These are phyloP conservation scores for Cadophora sp. DNA, from an alignment of 2,329 filamentous ascomycete genomes.

Conservation along the genomic window DNA sequence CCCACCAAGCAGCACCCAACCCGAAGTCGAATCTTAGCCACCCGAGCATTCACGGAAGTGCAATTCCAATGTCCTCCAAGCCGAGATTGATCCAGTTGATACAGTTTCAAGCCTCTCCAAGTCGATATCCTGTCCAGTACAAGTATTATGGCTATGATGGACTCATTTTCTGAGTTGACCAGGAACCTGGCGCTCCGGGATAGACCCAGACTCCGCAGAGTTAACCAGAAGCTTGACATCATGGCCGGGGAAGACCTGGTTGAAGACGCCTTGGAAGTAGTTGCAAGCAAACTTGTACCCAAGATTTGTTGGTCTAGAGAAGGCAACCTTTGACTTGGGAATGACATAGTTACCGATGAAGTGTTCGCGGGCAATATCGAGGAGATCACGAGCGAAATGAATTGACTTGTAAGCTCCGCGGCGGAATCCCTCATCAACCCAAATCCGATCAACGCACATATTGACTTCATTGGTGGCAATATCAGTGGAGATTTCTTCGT, in stretches of 20 bases:
- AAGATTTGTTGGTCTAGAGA: slow-evolving; percentile 3
- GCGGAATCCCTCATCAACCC: slow-evolving; percentile 64
- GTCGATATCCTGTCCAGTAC: neutral
- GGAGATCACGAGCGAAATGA: slow-evolving; percentile 59
- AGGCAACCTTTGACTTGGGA: neutral
- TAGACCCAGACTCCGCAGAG: neutral
- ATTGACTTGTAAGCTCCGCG: slow-evolving; percentile 64
- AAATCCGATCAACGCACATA: slow-evolving; percentile 70
- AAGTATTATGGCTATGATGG: neutral
- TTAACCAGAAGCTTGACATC: neutral
- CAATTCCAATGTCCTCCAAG: neutral
- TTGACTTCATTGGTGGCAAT: slow-evolving; percentile 47
- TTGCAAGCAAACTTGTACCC: slow-evolving; percentile 8
- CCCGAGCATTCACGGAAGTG: neutral
- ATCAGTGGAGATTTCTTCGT: neutral
- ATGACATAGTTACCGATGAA: neutral
- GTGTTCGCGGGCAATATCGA: slow-evolving; percentile 5
- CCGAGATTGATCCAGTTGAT: neutral
- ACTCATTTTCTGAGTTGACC: neutral
- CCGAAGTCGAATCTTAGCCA: neutral
- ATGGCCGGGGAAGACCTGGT: neutral
- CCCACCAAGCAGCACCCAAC: neutral
- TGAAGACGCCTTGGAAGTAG: neutral
- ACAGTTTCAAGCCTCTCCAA: neutral
- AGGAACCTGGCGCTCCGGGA: neutral